Percentiles rank a stretch among this genome's conserved stretches.
phyloP scores from a whole-genome alignment of 73 alveolate species.

The Paraurostyla sp. region DNA sequence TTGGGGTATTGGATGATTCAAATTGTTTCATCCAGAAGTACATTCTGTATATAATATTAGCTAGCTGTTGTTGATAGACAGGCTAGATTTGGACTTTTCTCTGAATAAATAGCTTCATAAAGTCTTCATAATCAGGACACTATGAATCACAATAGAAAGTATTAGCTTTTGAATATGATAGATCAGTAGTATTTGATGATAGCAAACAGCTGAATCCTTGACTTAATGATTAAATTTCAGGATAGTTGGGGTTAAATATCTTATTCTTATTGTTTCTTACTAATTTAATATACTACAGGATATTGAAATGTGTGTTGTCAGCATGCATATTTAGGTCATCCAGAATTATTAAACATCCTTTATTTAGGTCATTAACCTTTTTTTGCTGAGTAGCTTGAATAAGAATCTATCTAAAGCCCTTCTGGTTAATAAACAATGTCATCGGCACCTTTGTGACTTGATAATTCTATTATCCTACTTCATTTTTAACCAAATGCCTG shows the following conservation, averaged over 20 bases:
- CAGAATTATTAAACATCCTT: not conserved
- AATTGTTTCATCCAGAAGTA: not conserved
- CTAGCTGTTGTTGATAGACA: not conserved
- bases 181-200: not conserved
- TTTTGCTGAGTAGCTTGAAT: not conserved
- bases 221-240: not conserved
- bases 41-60: not conserved
- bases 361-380: not conserved
- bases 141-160: not conserved
- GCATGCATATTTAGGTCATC: not conserved
- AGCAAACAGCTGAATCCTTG: not conserved
- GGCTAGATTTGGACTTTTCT: slow-evolving; percentile 3
- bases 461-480: not conserved
- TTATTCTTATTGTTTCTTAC: not conserved
- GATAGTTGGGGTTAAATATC: not conserved
- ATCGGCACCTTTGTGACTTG: slow-evolving; percentile 14
- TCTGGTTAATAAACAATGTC: slow-evolving; percentile 8
- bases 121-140: not conserved
- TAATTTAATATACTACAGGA: not conserved
- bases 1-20: too few species aligned
- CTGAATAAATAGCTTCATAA: not conserved
- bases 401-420: not conserved
- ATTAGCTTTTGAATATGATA: not conserved
- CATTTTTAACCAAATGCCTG: not conserved
- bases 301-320: not conserved